phyloP scores from a whole-genome alignment of 2,329 filamentous ascomycete genomes.

The Penicillium capsulatum region DNA sequence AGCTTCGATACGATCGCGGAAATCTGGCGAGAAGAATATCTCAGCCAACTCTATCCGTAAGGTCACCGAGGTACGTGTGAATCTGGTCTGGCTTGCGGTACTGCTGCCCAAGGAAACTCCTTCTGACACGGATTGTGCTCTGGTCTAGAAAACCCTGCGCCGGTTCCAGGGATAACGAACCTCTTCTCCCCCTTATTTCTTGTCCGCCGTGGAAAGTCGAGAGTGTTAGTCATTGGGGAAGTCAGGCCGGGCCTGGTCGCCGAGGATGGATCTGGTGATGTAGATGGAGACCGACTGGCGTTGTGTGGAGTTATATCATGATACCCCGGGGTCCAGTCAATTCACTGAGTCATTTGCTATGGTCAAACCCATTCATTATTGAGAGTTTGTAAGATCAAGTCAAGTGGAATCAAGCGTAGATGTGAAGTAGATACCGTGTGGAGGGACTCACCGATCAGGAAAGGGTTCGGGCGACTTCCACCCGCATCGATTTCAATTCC shows the following conservation, averaged over 20 bases:
- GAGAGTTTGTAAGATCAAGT: no score
- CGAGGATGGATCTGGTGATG: neutral
- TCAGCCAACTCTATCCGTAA: slow-evolving; percentile 73
- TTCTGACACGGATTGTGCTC: slow-evolving; percentile 6
- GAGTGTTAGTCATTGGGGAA: slow-evolving; percentile 9
- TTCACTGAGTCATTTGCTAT: no score
- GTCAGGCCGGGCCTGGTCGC: neutral
- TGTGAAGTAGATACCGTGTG: slow-evolving; percentile 6
- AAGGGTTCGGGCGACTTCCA: slow-evolving; percentile 32
- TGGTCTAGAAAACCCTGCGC: slow-evolving; percentile 56
- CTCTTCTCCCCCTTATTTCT: neutral
- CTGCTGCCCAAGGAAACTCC: neutral
- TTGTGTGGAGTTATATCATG: slow-evolving; percentile 3
- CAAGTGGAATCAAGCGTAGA: no score
- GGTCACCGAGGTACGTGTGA: slow-evolving; percentile 62
- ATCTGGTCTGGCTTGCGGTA: neutral
- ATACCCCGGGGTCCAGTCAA: slow-evolving; percentile 13
- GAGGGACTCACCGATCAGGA: slow-evolving; percentile 20
- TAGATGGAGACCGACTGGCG: neutral
- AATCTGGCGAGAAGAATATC: slow-evolving; percentile 66
- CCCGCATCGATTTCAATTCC: slow-evolving; percentile 34
- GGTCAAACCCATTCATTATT: no score
- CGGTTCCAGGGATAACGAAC: slow-evolving; percentile 61
- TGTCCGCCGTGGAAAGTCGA: neutral
- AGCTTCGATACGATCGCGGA: slow-evolving; percentile 70